Conservation (phyloP, 495 filamentous ascomycete genomes). For the Achaetomiella virescens region DNA sequence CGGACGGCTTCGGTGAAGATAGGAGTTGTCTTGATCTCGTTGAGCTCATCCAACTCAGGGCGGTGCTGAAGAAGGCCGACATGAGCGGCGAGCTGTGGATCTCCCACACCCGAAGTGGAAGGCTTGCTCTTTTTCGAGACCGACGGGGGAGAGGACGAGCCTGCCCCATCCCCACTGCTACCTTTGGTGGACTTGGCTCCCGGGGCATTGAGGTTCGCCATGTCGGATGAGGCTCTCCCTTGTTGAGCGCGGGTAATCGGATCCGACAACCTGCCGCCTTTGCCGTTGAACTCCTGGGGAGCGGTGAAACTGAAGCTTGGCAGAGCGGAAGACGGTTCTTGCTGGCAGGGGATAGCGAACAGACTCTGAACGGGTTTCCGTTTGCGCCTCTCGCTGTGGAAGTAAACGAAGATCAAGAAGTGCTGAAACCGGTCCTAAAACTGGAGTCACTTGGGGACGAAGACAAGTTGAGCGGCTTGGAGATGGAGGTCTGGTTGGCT, state of each 20-base stretch:
- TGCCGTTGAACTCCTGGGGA: not conserved
- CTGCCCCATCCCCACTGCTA: not conserved
- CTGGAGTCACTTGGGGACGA: not conserved
- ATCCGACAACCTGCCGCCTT: not conserved
- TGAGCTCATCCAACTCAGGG: slow-evolving; percentile 22
- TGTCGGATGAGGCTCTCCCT: not conserved
- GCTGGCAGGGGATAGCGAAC: not conserved
- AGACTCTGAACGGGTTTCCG: not conserved
- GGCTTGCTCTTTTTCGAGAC: not conserved
- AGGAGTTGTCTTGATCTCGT: slow-evolving; percentile 31
- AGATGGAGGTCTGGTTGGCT: slow-evolving; percentile 15
- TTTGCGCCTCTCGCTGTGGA: not conserved
- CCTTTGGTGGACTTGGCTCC: not conserved
- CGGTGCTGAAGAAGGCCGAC: slow-evolving; percentile 17
- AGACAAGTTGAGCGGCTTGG: slow-evolving; percentile 4
- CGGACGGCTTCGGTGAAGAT: slow-evolving; percentile 36
- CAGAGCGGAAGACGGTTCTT: not conserved
- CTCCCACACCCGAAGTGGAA: not conserved
- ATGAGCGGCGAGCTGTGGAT: slow-evolving; percentile 2
- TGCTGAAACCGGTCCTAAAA: not conserved
- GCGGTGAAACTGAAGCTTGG: not conserved
- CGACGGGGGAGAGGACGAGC: not conserved
- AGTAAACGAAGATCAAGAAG: not conserved
- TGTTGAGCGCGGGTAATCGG: not conserved
- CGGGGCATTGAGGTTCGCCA: not conserved